Base-by-base conservation (phyloP, 2,329 filamentous ascomycete species). In the Aspergillus niger region DNA sequence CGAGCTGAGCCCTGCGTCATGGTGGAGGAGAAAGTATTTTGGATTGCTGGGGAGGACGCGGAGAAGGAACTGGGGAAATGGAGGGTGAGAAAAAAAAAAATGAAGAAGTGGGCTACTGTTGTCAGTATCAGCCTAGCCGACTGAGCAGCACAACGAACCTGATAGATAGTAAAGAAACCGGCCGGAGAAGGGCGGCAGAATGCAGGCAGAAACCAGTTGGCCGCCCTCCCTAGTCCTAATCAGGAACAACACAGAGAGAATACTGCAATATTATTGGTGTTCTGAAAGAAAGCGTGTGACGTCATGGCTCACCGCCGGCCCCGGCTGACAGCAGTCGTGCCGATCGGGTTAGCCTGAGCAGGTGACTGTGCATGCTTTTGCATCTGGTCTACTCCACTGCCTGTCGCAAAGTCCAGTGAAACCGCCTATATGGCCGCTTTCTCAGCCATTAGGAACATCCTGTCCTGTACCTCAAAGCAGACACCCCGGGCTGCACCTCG, bases 1-100 rank as follows among this genome's bases (percentile, higher is more conserved):
- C 47, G 26, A 30, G 47, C 24, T 30, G 26, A 50, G 24, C 47
- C 47, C 47, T 50, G 47, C 47, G 47, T 50, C 47, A 50, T 49
- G 44, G 44, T 8, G 44, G 32, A 36, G 13, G 13, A 7, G 44
- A 28, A n/a, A 5, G 24, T 1, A 28, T 15, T 26, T 20, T 24
- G 5, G 6, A 5, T 36, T 17, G 24, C 26, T 8, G 47, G 8
- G 26, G 26, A 28, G 47, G 26, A 32, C 47, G 28, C n/a, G 47
- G 47, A 50, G 47, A 50, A 49, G n/a, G n/a, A 26, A 30, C 47
- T 50, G 47, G 47, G 47, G 47, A 32, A 32, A 28, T 17, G 26
- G 7, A n/a, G 26, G 47, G 30, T 15, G 26, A 28, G 32, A n/a
- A 15, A 30, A 26, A 2, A 2, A 11, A 20, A 20, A 20, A 20